Percentiles rank a stretch among this genome's conserved stretches.
These are phyloP conservation scores for Phlebiopsis flavidoalba DNA, from an alignment of 768 basidiomycete species.

Conservation along the genomic window DNA sequence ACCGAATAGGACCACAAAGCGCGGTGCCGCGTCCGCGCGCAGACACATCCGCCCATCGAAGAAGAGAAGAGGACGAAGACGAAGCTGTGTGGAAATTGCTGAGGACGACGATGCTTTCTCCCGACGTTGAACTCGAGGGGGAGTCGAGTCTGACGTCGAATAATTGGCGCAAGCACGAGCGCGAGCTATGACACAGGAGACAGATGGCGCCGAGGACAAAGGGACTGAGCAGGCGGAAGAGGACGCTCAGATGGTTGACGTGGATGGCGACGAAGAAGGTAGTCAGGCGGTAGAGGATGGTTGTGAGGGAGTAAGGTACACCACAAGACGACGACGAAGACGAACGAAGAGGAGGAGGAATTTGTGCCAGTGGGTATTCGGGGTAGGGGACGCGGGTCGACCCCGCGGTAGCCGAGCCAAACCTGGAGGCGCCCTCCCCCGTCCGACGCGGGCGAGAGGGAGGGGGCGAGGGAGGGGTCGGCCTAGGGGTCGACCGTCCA, in stretches of 20 bases:
- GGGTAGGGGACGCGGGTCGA: constrained; percentile 23
- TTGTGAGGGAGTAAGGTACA: constrained; percentile 9
- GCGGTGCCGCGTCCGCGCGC: background rate
- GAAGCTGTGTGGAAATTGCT: constrained; percentile 19
- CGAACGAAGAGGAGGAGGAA: constrained; percentile 11
- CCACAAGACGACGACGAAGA: constrained; percentile 12
- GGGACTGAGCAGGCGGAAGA: constrained; percentile 23
- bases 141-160: constrained; percentile 14
- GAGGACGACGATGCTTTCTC: constrained; percentile 28
- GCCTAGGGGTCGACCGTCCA: constrained; percentile 21
- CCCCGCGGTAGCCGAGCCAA: constrained; percentile 18
- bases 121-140: constrained; percentile 29
- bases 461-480: constrained; percentile 27
- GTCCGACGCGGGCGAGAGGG: constrained; percentile 21
- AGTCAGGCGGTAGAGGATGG: constrained; percentile 10
- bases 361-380: constrained; percentile 13
- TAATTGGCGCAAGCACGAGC: constrained; percentile 15
- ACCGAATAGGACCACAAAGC: constrained; percentile 6
- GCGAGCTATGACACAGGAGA: constrained; percentile 16
- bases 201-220: constrained; percentile 30
- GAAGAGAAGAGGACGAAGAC: background rate
- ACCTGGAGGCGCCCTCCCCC: constrained; percentile 9
- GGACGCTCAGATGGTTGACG: constrained; percentile 4
- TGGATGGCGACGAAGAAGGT: constrained; percentile 6
- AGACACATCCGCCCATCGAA: constrained; percentile 27